These are phyloP conservation scores for Cyberlindnera meyerae DNA, from an alignment of 805 yeast species.

Conservation along the genomic window DNA sequence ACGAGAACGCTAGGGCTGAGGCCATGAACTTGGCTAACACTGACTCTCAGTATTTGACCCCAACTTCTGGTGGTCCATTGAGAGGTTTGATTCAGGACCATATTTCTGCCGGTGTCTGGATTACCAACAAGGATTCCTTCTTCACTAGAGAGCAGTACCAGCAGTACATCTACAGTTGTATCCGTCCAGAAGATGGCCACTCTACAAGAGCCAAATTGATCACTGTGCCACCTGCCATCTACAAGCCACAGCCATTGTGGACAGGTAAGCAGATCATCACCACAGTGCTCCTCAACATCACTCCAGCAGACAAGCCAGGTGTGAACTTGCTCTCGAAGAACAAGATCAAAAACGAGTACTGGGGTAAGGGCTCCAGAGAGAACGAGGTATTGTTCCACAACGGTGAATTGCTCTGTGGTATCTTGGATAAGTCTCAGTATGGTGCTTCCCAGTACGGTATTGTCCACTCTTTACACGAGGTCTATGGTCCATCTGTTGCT, in stretches of 20 bases:
- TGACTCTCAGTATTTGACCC: slow-evolving; percentile 95
- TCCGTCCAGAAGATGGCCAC: slow-evolving; percentile 97
- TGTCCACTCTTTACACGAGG: slow-evolving; percentile 93
- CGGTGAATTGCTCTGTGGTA: slow-evolving; percentile 89
- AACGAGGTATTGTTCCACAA: slow-evolving; percentile 79
- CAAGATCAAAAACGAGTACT: slow-evolving; percentile 89
- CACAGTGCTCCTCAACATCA: slow-evolving; percentile 84
- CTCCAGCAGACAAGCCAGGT: slow-evolving; percentile 87
- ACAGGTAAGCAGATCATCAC: slow-evolving; percentile 97
- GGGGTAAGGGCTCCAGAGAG: slow-evolving; percentile 84
- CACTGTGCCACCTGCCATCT: slow-evolving; percentile 84
- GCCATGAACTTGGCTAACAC: slow-evolving; percentile 94
- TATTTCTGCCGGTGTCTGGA: slow-evolving; percentile 98
- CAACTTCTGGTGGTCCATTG: slow-evolving; percentile 96
- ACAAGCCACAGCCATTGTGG: slow-evolving; percentile 89
- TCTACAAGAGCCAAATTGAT: slow-evolving; percentile 62
- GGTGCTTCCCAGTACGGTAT: slow-evolving; percentile 98
- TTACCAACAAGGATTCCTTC: slow-evolving; percentile 87
- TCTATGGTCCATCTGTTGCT: slow-evolving; percentile 87
- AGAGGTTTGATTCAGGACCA: slow-evolving; percentile 99
- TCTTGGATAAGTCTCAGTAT: slow-evolving; percentile 94
- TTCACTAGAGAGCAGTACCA: slow-evolving; percentile 90
- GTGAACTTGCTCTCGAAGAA: slow-evolving; percentile 77
- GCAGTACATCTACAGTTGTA: slow-evolving; percentile 87
- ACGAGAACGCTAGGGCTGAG: slow-evolving; percentile 94